Conservation (phyloP, 225 moss, liverwort and hornwort genomes). For the Marchantia polymorpha region DNA sequence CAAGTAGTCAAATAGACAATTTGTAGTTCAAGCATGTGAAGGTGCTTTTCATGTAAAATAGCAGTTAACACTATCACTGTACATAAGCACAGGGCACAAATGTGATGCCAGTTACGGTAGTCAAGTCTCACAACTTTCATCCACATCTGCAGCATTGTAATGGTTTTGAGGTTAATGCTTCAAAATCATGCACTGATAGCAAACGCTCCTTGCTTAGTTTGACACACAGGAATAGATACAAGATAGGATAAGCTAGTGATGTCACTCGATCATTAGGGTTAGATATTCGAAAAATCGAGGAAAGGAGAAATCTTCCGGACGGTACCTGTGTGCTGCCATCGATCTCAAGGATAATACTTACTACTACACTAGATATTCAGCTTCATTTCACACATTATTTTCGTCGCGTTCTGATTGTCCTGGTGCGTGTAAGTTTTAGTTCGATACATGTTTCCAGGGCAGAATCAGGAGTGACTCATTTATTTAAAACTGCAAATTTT, state of each 20-base stretch:
- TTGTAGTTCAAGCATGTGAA: conserved; percentile 7
- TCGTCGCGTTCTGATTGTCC: not conserved
- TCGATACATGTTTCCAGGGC: not conserved
- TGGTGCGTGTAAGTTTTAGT: not conserved
- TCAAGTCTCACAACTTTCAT: not conserved
- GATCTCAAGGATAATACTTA: conserved; percentile 2
- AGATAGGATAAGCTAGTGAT: not conserved
- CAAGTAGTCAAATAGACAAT: not conserved
- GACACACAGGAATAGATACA: conserved; percentile 6
- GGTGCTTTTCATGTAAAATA: conserved; percentile 8
- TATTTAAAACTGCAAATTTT: not conserved
- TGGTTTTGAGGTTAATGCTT: conserved; percentile 8
- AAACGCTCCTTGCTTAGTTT: conserved; percentile 7
- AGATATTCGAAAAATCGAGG: not conserved
- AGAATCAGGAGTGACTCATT: not conserved
- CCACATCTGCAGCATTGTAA: not conserved
- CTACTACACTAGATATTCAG: not conserved
- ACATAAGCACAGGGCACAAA: conserved; percentile 8
- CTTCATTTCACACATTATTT: not conserved
- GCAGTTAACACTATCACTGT: conserved; percentile 12
- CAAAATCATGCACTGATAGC: not conserved
- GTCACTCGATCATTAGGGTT: conserved; percentile 4
- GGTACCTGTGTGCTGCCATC: not conserved
- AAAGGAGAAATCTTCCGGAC: not conserved
- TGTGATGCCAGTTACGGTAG: conserved; percentile 11